phyloP scores from a whole-genome alignment of 1,139 yeast species.

The Dujonia santamariae region DNA sequence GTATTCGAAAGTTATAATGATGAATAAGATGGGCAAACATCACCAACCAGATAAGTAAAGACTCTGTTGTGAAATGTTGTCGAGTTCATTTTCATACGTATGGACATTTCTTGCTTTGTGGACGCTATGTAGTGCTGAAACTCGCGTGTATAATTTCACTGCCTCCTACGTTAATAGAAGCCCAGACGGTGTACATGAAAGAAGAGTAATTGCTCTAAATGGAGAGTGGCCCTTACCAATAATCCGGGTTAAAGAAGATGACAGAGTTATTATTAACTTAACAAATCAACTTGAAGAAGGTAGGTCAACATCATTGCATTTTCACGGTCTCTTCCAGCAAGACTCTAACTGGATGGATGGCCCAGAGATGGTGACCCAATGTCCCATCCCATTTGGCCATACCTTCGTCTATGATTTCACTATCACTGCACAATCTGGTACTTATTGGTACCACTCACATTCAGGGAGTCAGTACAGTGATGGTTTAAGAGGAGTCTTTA shows the following conservation, averaged over 20 bases:
- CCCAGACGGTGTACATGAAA: conserved; percentile 69
- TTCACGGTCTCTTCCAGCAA: conserved; percentile 88
- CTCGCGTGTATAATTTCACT: conserved; percentile 69
- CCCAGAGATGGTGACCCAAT: conserved; percentile 80
- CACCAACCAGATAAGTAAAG: too few species aligned
- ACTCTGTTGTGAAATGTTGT: too few species aligned
- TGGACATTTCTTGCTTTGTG: conserved; percentile 11
- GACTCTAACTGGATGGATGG: conserved; percentile 81
- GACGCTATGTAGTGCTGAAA: conserved; percentile 20
- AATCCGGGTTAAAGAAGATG: conserved; percentile 69
- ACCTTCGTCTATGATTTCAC: conserved; percentile 77
- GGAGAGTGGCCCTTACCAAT: conserved; percentile 85
- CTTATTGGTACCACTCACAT: conserved; percentile 96
- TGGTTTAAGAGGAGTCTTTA: conserved; percentile 80
- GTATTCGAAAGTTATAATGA: too few species aligned
- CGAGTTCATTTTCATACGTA: neutral
- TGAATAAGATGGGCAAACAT: too few species aligned
- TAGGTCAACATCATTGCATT: conserved; percentile 74
- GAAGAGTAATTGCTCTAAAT: conserved; percentile 77
- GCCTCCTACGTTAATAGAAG: conserved; percentile 69
- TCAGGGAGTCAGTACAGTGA: conserved; percentile 84
- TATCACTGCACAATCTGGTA: conserved; percentile 75
- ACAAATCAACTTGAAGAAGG: conserved; percentile 61
- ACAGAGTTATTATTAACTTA: conserved; percentile 65
- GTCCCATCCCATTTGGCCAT: conserved; percentile 78